Evolutionary conservation across 2,329 filamentous ascomycete genomes (phyloP), one percentile per base, ranked within the genome.

Genomic region (Lasiodiplodia citricola): DNA sequence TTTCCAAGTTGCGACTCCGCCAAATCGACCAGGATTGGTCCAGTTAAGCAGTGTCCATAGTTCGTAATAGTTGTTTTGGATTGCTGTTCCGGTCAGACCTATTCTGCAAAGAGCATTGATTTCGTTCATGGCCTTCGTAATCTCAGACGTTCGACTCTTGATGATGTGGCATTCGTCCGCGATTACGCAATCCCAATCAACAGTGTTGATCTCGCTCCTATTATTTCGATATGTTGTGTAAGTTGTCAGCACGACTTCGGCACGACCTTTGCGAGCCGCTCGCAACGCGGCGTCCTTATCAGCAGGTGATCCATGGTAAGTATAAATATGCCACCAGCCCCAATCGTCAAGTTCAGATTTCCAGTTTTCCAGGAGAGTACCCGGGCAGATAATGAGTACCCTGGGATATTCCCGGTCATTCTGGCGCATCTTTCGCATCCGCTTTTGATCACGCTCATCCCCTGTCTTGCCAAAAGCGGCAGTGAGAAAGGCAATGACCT

Each of bases 41-140:
- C 96, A 99, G 77, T 99, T 97, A 2, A 99, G 84, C 0, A 99
- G 84, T 0, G 94, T 96, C 95, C 95, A 99, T 0, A 99, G 86
- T 78, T 99, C 96, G 76, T 97, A 93, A 77, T 99, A 99, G 72
- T 93, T 96, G 79, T 99, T 99, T 77, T 99, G 96, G 55, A 99
- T 97, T 0, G 95, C 95, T 0, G 96, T 99, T 2, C 96, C 96
- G 0, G 94, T 98, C 10, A 99, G 84, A 0, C 96, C 96, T 70
- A 99, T 94, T 41, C 96, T 88, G 76, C 96, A 98, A 2, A 98
- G 86, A 0, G 94, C 90, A 74, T 99, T 99, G 73, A 98, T 85
- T 70, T 94, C 88, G 74, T 93, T 92, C 91, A 99, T 95, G 0
- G 94, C 90, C 75, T 92, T 88, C 0, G 95, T 96, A 8, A 91